Evolutionary conservation across 768 basidiomycete genomes (phyloP), one percentile per base, ranked within the genome.

Genomic region (Kwoniella botswanensis): DNA sequence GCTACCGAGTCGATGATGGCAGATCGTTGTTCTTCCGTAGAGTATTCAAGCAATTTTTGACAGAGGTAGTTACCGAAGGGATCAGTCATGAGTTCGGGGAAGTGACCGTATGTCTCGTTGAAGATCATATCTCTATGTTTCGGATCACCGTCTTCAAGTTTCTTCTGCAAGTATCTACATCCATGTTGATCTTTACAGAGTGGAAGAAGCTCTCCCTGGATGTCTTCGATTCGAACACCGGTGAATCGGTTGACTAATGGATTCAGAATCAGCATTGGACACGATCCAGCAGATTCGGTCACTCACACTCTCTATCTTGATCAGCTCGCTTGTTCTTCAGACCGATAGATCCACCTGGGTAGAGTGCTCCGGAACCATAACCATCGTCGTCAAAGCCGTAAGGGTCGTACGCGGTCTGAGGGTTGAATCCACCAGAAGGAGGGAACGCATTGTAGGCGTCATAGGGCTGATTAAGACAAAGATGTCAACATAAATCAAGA

Each of bases 111-210:
- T 1, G 96, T 98, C 86, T 99, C 97, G 70, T 92, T 89, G 88
- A 98, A 99, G 82, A 99, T 99, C 92, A 98, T 95, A 80, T 99
- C 97, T 64, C 97, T 89, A 84, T 99, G 95, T 82, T 96, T 95
- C 4, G 96, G 88, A 70, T 91, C 89, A 66, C 93, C 93, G 81
- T 99, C 97, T 83, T 99, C 97, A 26, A 99, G 88, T 85, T 98
- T 98, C 89, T 98, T 98, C 85, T 99, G 97, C 68, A 99, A 86
- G 82, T 98, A 99, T 44, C 97, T 89, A 81, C 97, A 99, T 2
- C 97, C 97, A 84, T 98, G 96, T 84, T 99, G 97, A 84, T 99
- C 97, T 83, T 98, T 98, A 89, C 97, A 98, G 18, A 99, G 85
- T 0, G 89, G 86, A 15, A 94, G 90, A 70, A 99, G 96, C 84